Percentiles rank a stretch among this genome's conserved stretches.
These are phyloP conservation scores for Beauveria bassiana DNA, from an alignment of 2,329 filamentous ascomycete genomes.

Conservation along the genomic window DNA sequence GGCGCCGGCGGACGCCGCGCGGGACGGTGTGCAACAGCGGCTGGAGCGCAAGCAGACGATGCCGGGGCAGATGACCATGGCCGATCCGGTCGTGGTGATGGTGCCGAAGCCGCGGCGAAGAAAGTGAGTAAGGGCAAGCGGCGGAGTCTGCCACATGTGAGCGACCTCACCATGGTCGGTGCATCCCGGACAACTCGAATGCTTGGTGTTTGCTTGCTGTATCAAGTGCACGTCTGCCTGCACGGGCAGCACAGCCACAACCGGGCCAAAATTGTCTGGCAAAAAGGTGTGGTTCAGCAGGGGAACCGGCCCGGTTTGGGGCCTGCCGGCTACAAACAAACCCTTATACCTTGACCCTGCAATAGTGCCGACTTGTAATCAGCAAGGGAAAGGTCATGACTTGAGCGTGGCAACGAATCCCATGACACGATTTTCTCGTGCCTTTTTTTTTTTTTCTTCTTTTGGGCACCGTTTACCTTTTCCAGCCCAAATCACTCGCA, in stretches of 20 bases:
- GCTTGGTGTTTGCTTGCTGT: not conserved
- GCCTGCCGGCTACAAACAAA: not conserved
- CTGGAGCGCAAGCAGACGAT: conserved; percentile 15
- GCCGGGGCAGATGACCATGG: conserved; percentile 2
- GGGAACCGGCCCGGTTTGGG: not conserved
- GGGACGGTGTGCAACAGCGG: conserved; percentile 13
- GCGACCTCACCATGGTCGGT: not conserved
- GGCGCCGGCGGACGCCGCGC: conserved; percentile 9
- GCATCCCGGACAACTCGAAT: not conserved
- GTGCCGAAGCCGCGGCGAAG: not conserved
- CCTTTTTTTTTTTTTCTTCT: too few species aligned
- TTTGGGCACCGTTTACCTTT: too few species aligned
- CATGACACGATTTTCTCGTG: too few species aligned
- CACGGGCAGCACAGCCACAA: not conserved
- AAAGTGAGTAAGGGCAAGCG: not conserved
- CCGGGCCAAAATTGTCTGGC: not conserved
- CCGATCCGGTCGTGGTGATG: not conserved
- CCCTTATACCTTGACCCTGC: too few species aligned
- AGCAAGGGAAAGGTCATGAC: not conserved
- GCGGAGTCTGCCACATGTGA: not conserved
- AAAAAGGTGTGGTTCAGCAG: conserved; percentile 1
- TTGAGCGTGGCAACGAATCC: too few species aligned
- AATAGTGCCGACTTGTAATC: not conserved
- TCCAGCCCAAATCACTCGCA: not conserved
- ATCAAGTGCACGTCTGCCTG: not conserved